Percentiles rank a stretch among this genome's conserved stretches.
Evolutionary conservation across 140 eudicot genomes (phyloP).

Genomic region (Anethum foeniculum): DNA sequence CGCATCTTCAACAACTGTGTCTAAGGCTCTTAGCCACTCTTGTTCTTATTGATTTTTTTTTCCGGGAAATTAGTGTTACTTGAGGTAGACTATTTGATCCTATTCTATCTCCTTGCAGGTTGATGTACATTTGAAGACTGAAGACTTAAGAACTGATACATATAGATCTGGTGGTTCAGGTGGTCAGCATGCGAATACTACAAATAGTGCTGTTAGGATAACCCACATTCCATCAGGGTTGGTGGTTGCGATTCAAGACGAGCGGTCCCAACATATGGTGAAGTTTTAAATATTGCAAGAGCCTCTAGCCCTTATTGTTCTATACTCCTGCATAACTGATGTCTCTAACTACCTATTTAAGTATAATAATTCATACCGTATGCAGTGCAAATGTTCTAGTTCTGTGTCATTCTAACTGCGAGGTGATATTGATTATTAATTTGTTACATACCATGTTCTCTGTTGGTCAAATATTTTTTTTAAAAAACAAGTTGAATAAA

Average conservation of each 20-base stretch:
- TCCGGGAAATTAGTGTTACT: not conserved
- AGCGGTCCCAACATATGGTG: conserved; percentile 92
- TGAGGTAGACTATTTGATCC: conserved; percentile 7
- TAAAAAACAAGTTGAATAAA: not conserved
- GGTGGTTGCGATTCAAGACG: conserved; percentile 88
- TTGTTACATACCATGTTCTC: not conserved
- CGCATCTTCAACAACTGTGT: not conserved
- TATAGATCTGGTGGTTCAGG: conserved; percentile 98
- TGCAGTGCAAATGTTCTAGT: not conserved
- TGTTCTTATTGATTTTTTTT: not conserved
- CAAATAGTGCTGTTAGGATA: conserved; percentile 87
- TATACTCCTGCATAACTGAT: not conserved
- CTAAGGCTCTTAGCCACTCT: not conserved
- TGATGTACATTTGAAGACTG: conserved; percentile 76
- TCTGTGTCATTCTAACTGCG: not conserved
- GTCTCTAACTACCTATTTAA: not conserved
- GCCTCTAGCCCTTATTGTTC: not conserved
- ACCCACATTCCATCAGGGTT: conserved; percentile 79
- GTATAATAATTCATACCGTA: not conserved
- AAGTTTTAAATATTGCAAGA: not conserved
- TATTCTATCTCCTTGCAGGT: conserved; percentile 47
- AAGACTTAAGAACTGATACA: conserved; percentile 82
- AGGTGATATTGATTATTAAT: not conserved
- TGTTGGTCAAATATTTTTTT: not conserved
- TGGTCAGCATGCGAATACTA: conserved; percentile 93